Base-by-base conservation (phyloP, 2,329 filamentous ascomycete genomes). In the Diplocarpon mali region DNA sequence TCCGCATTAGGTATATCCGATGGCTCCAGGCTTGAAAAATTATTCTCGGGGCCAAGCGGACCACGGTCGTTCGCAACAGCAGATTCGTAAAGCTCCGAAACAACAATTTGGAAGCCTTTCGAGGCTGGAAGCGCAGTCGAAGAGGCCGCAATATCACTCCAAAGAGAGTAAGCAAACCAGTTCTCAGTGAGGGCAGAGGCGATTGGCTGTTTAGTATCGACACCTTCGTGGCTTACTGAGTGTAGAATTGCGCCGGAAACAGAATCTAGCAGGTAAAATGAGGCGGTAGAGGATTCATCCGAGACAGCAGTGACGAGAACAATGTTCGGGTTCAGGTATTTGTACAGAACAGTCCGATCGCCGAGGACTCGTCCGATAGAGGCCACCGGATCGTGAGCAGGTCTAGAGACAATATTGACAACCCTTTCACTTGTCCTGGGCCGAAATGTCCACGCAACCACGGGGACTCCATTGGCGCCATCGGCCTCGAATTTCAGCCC, bases 351-450 rank as follows among this genome's bases (percentile, higher is more conserved):
- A n/a, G 80, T 81, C 35, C 92, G 78, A 59, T 98, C 84, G 20
- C 88, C 89, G 16, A 98, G 75, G 1, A 96, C 92, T 47, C 86
- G 87, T 9, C 92, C 92, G 55, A 98, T 95, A 0, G 92, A 96
- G 2, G 92, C 90, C 38, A 96, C 80, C 0, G 87, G 87, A 56
- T 98, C 89, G 52, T 90, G 83, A 2, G 74, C 60, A 9, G 86
- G 80, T 38, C 81, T 75, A 14, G 80, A 72, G 2, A 80, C 80
- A 32, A 92, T 71, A 36, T 73, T 69, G 6, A 81, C 68, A 43
- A 96, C 78, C 47, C 70, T 77, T 61, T 93, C 76, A 10, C 77
- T 78, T 1, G 69, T 58, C 0, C 76, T 70, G 8, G 85, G 75
- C 17, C 74, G 64, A 57, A 96, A 88, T 27, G 73, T 76, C 92